A percentile compares a stretch with the other conserved stretches of the same genome.
phyloP scores from a whole-genome alignment of 805 yeast genomes.

The Metschnikowia gruessii region DNA sequence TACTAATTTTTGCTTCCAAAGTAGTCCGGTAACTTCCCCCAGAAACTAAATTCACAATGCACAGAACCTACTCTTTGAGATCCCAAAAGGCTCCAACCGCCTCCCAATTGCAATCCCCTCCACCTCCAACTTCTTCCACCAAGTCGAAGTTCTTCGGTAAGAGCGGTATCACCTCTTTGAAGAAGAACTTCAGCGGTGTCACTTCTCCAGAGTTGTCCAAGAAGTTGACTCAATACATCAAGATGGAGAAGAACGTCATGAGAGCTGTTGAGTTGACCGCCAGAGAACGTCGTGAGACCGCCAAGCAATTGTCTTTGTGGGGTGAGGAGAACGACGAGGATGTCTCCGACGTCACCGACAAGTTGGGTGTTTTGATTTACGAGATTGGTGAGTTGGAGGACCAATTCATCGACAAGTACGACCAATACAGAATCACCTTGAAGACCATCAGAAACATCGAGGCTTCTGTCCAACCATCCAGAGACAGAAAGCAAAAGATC shows the following conservation, averaged over 20 bases:
- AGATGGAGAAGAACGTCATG: slow-evolving; percentile 95
- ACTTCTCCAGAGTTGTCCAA: slow-evolving; percentile 94
- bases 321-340: slow-evolving; percentile 98
- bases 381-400: slow-evolving; percentile 98
- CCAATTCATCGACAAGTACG: slow-evolving; percentile 96
- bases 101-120: slow-evolving; percentile 73
- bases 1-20: too few species aligned
- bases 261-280: slow-evolving; percentile 91
- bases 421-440: slow-evolving; percentile 93
- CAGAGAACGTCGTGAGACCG: slow-evolving; percentile 91
- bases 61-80: slow-evolving; percentile 82
- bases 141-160: slow-evolving; percentile 72
- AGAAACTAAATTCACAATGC: slow-evolving; percentile 46
- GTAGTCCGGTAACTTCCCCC: neutral
- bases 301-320: slow-evolving; percentile 96
- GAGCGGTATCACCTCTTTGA: slow-evolving; percentile 65
- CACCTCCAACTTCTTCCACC: slow-evolving; percentile 78
- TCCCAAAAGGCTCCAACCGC: slow-evolving; percentile 79
- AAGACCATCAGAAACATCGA: slow-evolving; percentile 95
- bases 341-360: slow-evolving; percentile 94
- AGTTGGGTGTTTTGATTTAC: slow-evolving; percentile 90
- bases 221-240: slow-evolving; percentile 86
- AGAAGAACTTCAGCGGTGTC: slow-evolving; percentile 85
- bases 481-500: slow-evolving; percentile 96
- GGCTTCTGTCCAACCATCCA: slow-evolving; percentile 95